These are phyloP conservation scores for Liriodendron chinense DNA, from an alignment of 164 flowering plant genomes.

Conservation along the genomic window DNA sequence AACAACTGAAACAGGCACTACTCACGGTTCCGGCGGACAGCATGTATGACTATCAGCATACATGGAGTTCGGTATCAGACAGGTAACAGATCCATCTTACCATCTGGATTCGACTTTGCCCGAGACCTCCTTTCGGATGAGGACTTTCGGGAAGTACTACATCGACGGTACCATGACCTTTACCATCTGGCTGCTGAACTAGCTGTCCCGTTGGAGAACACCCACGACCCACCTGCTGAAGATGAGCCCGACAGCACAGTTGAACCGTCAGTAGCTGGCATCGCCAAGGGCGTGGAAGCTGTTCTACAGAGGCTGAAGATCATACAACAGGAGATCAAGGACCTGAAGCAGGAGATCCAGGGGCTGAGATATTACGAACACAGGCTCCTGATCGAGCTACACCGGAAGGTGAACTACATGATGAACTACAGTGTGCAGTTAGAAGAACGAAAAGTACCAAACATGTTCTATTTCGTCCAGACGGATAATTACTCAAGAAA, in stretches of 20 bases:
- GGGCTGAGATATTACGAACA: slow-evolving; percentile 86
- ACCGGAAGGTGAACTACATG: slow-evolving; percentile 68
- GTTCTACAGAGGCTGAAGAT: slow-evolving; percentile 80
- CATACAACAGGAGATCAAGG: slow-evolving; percentile 82
- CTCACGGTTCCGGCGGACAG: slow-evolving; percentile 86
- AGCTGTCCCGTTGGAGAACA: slow-evolving; percentile 56
- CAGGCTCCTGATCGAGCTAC: slow-evolving; percentile 68
- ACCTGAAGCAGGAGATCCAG: slow-evolving; percentile 91
- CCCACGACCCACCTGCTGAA: slow-evolving; percentile 21
- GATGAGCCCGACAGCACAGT: slow-evolving; percentile 39
- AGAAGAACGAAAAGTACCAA: slow-evolving; percentile 89
- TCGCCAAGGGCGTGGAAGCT: slow-evolving; percentile 89
- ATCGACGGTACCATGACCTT: slow-evolving; percentile 73
- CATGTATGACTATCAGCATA: slow-evolving; percentile 94
- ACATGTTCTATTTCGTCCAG: slow-evolving; percentile 83
- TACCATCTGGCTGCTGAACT: slow-evolving; percentile 77
- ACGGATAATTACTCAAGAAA: slow-evolving; percentile 80
- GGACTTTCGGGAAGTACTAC: slow-evolving; percentile 83
- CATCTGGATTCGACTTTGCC: slow-evolving; percentile 72
- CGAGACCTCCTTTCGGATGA: slow-evolving; percentile 86
- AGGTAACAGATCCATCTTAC: slow-evolving; percentile 53
- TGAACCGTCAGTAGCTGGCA: slow-evolving; percentile 71
- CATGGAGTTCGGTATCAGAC: slow-evolving; percentile 70
- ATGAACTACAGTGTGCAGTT: slow-evolving; percentile 64
- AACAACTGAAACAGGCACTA: slow-evolving; percentile 60